Conservation (phyloP, 495 filamentous ascomycete genomes). For the Aspergillus sclerotioniger region DNA sequence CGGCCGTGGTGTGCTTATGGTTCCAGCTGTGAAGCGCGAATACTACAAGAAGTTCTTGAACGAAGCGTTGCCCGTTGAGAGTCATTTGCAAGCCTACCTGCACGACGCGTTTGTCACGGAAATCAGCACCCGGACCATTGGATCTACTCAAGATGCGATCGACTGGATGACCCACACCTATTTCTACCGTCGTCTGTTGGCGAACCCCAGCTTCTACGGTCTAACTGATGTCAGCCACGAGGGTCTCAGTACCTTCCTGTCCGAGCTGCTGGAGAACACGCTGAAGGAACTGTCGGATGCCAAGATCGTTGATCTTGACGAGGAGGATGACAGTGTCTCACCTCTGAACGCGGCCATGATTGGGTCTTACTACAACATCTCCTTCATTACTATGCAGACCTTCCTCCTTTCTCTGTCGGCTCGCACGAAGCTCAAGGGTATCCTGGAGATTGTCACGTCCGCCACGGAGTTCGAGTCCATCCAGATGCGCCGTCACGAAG, state of each 20-base stretch:
- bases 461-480: constrained; percentile 95
- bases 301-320: constrained; percentile 94
- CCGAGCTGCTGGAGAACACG: constrained; percentile 90
- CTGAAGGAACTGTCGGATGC: constrained; percentile 88
- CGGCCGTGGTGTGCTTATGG: constrained; percentile 90
- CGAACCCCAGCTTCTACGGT: constrained; percentile 96
- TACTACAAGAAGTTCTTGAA: constrained; percentile 99
- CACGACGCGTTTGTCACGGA: constrained; percentile 97
- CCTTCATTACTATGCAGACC: constrained; percentile 99
- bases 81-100: constrained; percentile 83
- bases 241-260: constrained; percentile 89
- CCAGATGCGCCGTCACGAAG: constrained; percentile 92
- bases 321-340: constrained; percentile 88
- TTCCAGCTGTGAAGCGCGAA: constrained; percentile 87
- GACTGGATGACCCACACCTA: constrained; percentile 99
- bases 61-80: constrained; percentile 93
- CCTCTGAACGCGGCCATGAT: constrained; percentile 97
- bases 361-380: constrained; percentile 98
- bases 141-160: constrained; percentile 94
- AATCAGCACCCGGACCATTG: constrained; percentile 88
- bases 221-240: constrained; percentile 87
- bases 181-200: constrained; percentile 95
- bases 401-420: constrained; percentile 91
- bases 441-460: constrained; percentile 95
- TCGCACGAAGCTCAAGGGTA: constrained; percentile 90